Evolutionary conservation across 1,139 yeast genomes (phyloP).

Genomic region (Komagataea norvegica): DNA sequence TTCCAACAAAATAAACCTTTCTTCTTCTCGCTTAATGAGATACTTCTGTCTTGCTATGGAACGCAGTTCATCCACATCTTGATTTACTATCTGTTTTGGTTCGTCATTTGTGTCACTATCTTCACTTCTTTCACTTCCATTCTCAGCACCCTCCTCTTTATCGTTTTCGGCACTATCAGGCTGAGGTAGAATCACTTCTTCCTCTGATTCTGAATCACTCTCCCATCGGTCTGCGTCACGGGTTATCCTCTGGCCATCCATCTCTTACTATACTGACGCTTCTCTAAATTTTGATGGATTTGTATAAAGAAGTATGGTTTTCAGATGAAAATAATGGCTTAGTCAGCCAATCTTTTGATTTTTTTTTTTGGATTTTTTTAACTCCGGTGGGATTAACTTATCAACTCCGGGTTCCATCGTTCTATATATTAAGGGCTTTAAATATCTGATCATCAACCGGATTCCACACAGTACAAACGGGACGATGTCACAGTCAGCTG

Average conservation of each 20-base stretch:
- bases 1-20: constrained; percentile 39
- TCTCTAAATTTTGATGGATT: no score
- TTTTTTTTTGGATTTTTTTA: no score
- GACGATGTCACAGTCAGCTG: constrained; percentile 1
- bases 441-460: no score
- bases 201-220: constrained; percentile 23
- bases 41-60: constrained; percentile 45
- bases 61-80: constrained; percentile 33
- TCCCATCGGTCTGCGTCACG: constrained; percentile 16
- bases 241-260: constrained; percentile 7
- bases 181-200: background rate
- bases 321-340: no score
- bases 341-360: no score
- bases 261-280: background rate
- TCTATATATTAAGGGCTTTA: no score
- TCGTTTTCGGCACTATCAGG: background rate
- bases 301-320: background rate
- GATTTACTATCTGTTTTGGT: constrained; percentile 13
- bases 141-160: constrained; percentile 12
- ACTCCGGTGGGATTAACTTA: no score
- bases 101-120: constrained; percentile 15
- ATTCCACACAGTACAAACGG: no score
- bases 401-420: no score
- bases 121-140: constrained; percentile 5
- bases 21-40: constrained; percentile 43